These are phyloP conservation scores for Pseudotsuga menziesii DNA, from an alignment of 75 land plant genomes.

Conservation along the genomic window DNA sequence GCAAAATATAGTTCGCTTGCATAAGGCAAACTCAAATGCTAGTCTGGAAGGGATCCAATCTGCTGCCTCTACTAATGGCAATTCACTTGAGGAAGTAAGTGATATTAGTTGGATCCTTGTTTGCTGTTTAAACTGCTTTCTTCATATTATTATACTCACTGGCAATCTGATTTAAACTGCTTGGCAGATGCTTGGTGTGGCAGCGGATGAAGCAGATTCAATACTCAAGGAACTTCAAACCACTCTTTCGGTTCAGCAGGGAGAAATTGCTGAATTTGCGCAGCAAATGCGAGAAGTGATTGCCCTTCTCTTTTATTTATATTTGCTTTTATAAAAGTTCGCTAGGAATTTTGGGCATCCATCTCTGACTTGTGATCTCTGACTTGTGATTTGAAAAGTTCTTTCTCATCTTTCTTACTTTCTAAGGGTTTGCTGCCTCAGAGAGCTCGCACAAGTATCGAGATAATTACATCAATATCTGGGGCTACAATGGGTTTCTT, in stretches of 20 bases:
- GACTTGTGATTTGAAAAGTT: not conserved
- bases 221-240: constrained; percentile 43
- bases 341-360: not conserved
- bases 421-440: not conserved
- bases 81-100: constrained; percentile 50
- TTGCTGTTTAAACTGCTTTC: constrained; percentile 1
- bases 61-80: constrained; percentile 20
- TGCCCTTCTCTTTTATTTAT: not conserved
- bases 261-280: constrained; percentile 60
- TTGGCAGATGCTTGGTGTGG: constrained; percentile 30
- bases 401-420: not conserved
- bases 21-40: constrained; percentile 43
- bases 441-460: constrained; percentile 14
- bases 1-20: constrained; percentile 54
- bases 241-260: constrained; percentile 33
- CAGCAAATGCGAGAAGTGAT: constrained; percentile 53
- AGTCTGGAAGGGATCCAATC: constrained; percentile 41
- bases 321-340: not conserved
- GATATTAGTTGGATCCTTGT: not conserved
- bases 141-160: not conserved
- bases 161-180: constrained; percentile 9
- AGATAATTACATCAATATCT: constrained; percentile 9
- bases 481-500: constrained; percentile 16
- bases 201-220: constrained; percentile 28
- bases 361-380: not conserved